Conservation (phyloP, 768 basidiomycete genomes). For the Tricholoma sp. region DNA sequence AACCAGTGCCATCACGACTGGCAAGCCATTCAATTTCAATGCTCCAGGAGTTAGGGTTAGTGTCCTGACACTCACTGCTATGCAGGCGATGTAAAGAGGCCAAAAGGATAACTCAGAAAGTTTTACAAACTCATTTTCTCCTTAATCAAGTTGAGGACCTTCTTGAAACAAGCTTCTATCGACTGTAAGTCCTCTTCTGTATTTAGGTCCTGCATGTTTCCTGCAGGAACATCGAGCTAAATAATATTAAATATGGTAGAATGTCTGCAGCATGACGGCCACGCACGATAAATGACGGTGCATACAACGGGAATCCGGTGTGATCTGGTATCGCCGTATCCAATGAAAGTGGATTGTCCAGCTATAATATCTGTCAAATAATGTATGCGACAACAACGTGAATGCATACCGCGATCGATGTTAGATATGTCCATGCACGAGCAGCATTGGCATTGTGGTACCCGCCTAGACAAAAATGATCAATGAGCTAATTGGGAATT, state of each 20-base stretch:
- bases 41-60: conserved; percentile 44
- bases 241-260: background rate
- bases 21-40: conserved; percentile 48
- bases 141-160: conserved; percentile 25
- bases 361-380: conserved; percentile 29
- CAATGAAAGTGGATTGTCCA: conserved; percentile 45
- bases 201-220: conserved; percentile 74
- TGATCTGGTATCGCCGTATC: conserved; percentile 78
- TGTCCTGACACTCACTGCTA: conserved; percentile 31
- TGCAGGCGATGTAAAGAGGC: background rate
- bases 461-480: conserved; percentile 52
- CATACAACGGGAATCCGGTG: conserved; percentile 63
- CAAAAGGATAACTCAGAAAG: background rate
- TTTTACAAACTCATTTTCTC: conserved; percentile 16
- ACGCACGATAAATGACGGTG: conserved; percentile 65
- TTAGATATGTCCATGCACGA: conserved; percentile 81
- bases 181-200: conserved; percentile 46
- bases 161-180: conserved; percentile 38
- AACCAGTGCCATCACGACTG: conserved; percentile 40
- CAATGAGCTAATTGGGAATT: conserved; percentile 6
- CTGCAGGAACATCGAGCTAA: conserved; percentile 63
- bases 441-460: conserved; percentile 83
- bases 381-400: background rate
- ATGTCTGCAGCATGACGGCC: background rate
- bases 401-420: conserved; percentile 61